Evolutionary conservation across 179 eudicot species (phyloP).

Genomic region (Beta corolliflora): DNA sequence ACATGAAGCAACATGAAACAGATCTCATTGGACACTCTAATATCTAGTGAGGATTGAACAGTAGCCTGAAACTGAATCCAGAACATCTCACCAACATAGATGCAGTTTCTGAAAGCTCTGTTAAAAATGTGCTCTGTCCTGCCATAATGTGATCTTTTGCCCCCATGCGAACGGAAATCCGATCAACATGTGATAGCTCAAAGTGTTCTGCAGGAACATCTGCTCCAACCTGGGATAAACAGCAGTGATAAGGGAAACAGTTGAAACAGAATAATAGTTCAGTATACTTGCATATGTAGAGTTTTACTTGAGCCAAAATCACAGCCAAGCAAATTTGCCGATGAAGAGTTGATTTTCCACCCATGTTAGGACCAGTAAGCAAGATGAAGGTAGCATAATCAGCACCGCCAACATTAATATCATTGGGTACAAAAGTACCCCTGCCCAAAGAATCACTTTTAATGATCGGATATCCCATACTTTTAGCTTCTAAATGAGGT

Average conservation of each 20-base stretch:
- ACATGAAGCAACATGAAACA: not conserved
- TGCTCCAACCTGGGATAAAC: conserved; percentile 73
- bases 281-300: conserved; percentile 18
- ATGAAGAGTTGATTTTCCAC: conserved; percentile 97
- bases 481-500: conserved; percentile 68
- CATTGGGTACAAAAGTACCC: conserved; percentile 88
- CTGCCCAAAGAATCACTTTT: conserved; percentile 75
- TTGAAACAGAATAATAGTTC: conserved; percentile 7
- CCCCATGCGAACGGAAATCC: conserved; percentile 96
- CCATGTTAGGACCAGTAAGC: conserved; percentile 99
- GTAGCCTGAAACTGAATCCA: conserved; percentile 7
- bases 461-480: conserved; percentile 86
- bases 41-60: not conserved
- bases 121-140: conserved; percentile 95
- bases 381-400: conserved; percentile 72
- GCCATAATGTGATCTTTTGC: conserved; percentile 99
- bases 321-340: conserved; percentile 98
- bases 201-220: conserved; percentile 91
- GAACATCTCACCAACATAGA: conserved; percentile 80
- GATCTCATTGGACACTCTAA: conserved; percentile 1
- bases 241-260: conserved; percentile 20
- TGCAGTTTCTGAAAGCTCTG: conserved; percentile 95
- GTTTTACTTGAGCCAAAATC: conserved; percentile 83
- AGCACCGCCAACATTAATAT: conserved; percentile 76
- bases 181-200: conserved; percentile 80